Percentiles rank a stretch among this genome's conserved stretches.
Evolutionary conservation across 129 eudicot species (phyloP).

Genomic region (Lonicera japonica): DNA sequence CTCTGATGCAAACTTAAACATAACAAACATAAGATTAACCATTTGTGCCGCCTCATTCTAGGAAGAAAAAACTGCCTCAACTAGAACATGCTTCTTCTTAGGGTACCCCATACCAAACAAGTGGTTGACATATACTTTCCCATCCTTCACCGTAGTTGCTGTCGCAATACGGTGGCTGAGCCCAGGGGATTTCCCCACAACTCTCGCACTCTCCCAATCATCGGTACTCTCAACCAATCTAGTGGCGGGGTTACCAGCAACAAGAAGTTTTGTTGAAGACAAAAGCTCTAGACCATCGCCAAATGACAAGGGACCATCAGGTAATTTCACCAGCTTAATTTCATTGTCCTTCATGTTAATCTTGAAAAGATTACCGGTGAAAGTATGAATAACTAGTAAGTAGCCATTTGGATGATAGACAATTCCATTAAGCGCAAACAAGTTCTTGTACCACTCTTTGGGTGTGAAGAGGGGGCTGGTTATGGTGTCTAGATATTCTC

Average conservation of each 20-base stretch:
- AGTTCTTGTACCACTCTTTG: slow-evolving; percentile 64
- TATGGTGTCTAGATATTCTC: slow-evolving; percentile 45
- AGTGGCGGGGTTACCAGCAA: slow-evolving; percentile 50
- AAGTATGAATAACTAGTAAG: slow-evolving; percentile 63
- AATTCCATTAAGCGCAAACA: slow-evolving; percentile 75
- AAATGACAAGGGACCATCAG: slow-evolving; percentile 28
- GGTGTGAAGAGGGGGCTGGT: slow-evolving; percentile 61
- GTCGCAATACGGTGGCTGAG: slow-evolving; percentile 60
- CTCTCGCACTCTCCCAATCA: slow-evolving; percentile 61
- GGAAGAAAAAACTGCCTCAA: slow-evolving; percentile 68
- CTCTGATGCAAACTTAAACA: too few relatives aligned
- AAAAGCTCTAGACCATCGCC: slow-evolving; percentile 77
- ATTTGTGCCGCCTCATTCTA: background rate
- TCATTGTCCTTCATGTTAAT: slow-evolving; percentile 36
- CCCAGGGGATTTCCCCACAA: slow-evolving; percentile 42
- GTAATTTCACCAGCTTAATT: slow-evolving; percentile 44
- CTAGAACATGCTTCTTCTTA: slow-evolving; percentile 69
- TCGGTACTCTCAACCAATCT: slow-evolving; percentile 62
- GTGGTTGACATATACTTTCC: slow-evolving; percentile 72
- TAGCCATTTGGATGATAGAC: slow-evolving; percentile 86
- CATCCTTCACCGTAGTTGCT: slow-evolving; percentile 73
- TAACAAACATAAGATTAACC: too few relatives aligned
- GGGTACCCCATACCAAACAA: slow-evolving; percentile 88
- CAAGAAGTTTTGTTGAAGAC: slow-evolving; percentile 66
- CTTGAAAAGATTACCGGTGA: slow-evolving; percentile 67